Conservation (phyloP, 768 basidiomycete genomes). For the Aureoboletus auriporus region DNA sequence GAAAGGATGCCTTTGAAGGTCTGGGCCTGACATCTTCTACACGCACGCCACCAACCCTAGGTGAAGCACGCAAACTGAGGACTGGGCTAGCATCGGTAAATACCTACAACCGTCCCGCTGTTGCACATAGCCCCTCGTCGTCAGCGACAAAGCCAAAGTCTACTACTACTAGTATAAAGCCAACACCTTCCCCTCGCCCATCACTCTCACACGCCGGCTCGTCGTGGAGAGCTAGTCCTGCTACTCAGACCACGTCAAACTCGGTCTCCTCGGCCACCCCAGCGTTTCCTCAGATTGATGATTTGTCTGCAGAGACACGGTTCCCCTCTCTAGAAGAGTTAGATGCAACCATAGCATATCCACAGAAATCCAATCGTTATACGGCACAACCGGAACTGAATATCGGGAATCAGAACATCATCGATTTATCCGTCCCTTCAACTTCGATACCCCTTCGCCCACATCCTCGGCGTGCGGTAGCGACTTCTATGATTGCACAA, state of each 20-base stretch:
- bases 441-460: conserved; percentile 20
- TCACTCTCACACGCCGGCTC: conserved; percentile 13
- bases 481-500: conserved; percentile 12
- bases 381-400: conserved; percentile 14
- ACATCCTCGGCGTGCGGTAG: conserved; percentile 16
- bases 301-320: conserved; percentile 59
- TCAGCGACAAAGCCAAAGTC: conserved; percentile 17
- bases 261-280: conserved; percentile 35
- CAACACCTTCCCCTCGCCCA: conserved; percentile 29
- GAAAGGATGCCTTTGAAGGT: conserved; percentile 78
- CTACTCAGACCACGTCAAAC: conserved; percentile 24
- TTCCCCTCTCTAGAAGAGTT: conserved; percentile 89
- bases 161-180: conserved; percentile 15
- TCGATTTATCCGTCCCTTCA: conserved; percentile 21
- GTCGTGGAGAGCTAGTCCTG: conserved; percentile 17
- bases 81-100: conserved; percentile 61
- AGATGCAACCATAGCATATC: conserved; percentile 47
- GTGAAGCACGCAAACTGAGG: conserved; percentile 67
- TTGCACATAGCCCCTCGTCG: conserved; percentile 12
- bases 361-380: conserved; percentile 20
- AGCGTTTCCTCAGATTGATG: conserved; percentile 35
- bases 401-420: conserved; percentile 11
- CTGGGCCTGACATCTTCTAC: conserved; percentile 49
- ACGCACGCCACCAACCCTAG: conserved; percentile 61
- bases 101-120: conserved; percentile 29